A percentile compares a stretch with the other conserved stretches of the same genome.
Conservation (phyloP, 192 early-diverging fungal genomes). For the Backusella liffmaniae region DNA sequence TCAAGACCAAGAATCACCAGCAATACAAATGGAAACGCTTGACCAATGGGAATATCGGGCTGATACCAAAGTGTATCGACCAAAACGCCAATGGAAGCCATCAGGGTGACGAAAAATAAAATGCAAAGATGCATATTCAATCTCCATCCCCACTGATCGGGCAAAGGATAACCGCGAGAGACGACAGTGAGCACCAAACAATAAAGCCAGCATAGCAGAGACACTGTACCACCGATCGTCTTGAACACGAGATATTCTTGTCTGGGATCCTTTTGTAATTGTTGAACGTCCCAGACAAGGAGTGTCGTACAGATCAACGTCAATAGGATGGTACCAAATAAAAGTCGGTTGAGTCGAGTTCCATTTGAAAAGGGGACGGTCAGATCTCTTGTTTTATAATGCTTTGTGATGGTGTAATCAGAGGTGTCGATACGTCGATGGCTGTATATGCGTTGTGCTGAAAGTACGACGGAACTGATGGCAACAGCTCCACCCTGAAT, state of each 20-base stretch:
- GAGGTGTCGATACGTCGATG: neutral
- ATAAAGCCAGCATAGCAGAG: constrained; percentile 26
- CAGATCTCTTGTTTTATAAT: neutral
- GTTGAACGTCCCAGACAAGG: neutral
- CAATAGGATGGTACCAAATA: neutral
- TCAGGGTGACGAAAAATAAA: neutral
- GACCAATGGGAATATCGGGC: neutral
- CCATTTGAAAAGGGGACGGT: constrained; percentile 3
- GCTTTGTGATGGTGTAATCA: neutral
- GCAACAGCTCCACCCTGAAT: neutral
- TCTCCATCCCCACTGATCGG: constrained; percentile 27
- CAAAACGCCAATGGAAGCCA: neutral
- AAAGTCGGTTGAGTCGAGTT: neutral
- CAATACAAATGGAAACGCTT: neutral
- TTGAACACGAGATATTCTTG: neutral
- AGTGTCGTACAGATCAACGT: neutral
- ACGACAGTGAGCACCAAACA: constrained; percentile 16
- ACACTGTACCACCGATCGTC: neutral
- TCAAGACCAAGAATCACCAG: constrained; percentile 1
- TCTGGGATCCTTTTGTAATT: neutral
- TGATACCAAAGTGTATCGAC: neutral
- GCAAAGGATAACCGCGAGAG: constrained; percentile 19
- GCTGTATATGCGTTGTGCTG: neutral
- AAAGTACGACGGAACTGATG: neutral
- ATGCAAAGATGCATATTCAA: constrained; percentile 32